Evolutionary conservation across 2,329 filamentous ascomycete genomes (phyloP), one percentile per base, ranked within the genome.

Genomic region (Botrytis sinoallii): DNA sequence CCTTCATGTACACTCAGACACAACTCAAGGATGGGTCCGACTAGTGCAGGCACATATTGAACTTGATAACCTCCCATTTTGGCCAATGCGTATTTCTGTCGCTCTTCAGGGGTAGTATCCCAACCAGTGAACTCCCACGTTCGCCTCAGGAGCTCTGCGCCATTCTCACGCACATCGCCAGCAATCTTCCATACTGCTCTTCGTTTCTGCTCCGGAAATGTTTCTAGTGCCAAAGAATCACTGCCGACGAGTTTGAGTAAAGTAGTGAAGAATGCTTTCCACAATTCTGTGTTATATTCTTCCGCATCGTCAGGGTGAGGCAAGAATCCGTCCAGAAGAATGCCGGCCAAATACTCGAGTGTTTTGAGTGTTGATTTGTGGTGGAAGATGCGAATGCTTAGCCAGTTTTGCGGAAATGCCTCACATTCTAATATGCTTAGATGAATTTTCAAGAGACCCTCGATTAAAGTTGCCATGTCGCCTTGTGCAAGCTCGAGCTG

Each of bases 181-280:
- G 95, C 96, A 81, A 99, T 98, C 84, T 98, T 99, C 96, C 97
- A 99, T 1, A 98, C 95, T 0, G 96, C 95, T 72, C 96, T 87
- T 64, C 96, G 88, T 84, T 98, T 99, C 83, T 99, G 96, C 82
- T 99, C 97, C 0, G 96, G 94, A 80, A 98, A 98, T 0, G 95
- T 97, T 81, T 99, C 96, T 55, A 99, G 87, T 0, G 96, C 95
- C 32, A 99, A 87, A 0, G 92, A 93, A 52, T 95, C 91, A 79
- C 94, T 98, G 8, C 93, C 93, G 4, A 99, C 93, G 4, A 98
- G 90, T 80, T 93, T 94, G 42, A 99, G 86, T 44, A 99, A 85
- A 0, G 94, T 95, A 29, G 91, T 92, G 81, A 99, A 98, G 84
- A 97, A 98, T 46, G 92, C 86, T 77, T 95, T 95, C 96, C 96